These are phyloP conservation scores for Leptographium flavum DNA, from an alignment of 2,329 filamentous ascomycete species.

Conservation along the genomic window DNA sequence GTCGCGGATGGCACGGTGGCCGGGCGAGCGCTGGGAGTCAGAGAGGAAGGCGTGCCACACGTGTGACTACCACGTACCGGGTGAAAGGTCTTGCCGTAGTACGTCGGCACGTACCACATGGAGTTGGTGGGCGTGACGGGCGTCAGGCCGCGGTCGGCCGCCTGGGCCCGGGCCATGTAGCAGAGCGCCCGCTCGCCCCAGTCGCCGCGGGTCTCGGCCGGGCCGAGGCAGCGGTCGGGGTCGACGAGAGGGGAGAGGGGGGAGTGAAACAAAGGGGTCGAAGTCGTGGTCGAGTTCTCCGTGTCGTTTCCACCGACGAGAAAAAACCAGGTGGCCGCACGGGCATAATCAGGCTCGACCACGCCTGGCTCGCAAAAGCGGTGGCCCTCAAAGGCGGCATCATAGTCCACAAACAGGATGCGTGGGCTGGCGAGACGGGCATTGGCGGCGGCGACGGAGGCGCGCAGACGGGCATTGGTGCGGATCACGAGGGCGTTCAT, in stretches of 20 bases:
- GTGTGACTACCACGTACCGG: conserved; percentile 8
- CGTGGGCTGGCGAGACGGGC: conserved; percentile 7
- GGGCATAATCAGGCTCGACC: conserved; percentile 27
- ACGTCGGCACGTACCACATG: conserved; percentile 22
- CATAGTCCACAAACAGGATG: conserved; percentile 30
- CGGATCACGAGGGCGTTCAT: conserved; percentile 30
- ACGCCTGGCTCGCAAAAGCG: conserved; percentile 22
- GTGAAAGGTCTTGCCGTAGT: conserved; percentile 12
- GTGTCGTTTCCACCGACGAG: conserved; percentile 30
- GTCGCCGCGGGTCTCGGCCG: conserved; percentile 22
- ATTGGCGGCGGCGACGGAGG: conserved; percentile 23
- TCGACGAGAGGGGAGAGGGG: conserved; percentile 20
- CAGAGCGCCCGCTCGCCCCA: conserved; percentile 29
- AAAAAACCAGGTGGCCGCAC: conserved; percentile 33
- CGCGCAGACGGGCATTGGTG: conserved; percentile 25
- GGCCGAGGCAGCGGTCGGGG: conserved; percentile 20
- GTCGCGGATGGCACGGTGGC: conserved; percentile 23
- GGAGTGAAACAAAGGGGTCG: conserved; percentile 8
- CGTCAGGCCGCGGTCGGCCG: conserved; percentile 20
- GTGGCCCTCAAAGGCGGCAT: conserved; percentile 28
- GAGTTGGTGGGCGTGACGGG: conserved; percentile 29
- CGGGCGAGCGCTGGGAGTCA: conserved; percentile 18
- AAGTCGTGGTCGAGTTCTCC: conserved; percentile 11
- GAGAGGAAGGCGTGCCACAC: neutral
- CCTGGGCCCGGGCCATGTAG: conserved; percentile 25